Percentiles rank a stretch among this genome's conserved stretches.
These are phyloP conservation scores for Phytophthora palmivora DNA, from an alignment of 352 stramenopile species.

Conservation along the genomic window DNA sequence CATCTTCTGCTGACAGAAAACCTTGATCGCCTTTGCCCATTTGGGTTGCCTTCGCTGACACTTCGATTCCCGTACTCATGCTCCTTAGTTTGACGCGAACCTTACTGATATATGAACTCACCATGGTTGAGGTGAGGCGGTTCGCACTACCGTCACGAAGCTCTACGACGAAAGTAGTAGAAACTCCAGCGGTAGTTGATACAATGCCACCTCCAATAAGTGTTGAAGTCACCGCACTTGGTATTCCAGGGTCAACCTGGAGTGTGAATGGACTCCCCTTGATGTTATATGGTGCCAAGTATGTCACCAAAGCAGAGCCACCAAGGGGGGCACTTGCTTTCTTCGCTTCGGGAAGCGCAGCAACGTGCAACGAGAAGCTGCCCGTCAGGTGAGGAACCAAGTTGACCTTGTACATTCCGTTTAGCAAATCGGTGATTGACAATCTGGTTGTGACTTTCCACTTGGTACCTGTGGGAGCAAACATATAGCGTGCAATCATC, in stretches of 20 bases:
- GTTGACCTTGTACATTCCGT: conserved; percentile 53
- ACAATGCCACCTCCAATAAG: conserved; percentile 40
- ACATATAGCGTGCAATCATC: conserved; percentile 49
- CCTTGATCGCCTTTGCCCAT: conserved; percentile 13
- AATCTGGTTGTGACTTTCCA: conserved; percentile 18
- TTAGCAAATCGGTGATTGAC: conserved; percentile 39
- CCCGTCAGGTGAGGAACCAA: conserved; percentile 46
- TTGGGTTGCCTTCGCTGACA: conserved; percentile 8
- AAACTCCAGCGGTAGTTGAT: conserved; percentile 42
- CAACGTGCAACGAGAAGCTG: conserved; percentile 50
- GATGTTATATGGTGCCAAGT: conserved; percentile 50
- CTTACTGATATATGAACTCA: background rate
- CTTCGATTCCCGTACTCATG: conserved; percentile 9
- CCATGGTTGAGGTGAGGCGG: conserved; percentile 24
- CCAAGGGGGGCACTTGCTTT: conserved; percentile 22
- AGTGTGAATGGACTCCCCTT: conserved; percentile 53
- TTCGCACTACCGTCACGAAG: conserved; percentile 49
- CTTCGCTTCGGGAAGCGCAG: conserved; percentile 35
- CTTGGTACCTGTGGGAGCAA: conserved; percentile 43
- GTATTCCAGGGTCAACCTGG: conserved; percentile 42
- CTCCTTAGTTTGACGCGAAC: conserved; percentile 22
- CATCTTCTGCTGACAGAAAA: conserved; percentile 13
- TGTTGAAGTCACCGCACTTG: conserved; percentile 41
- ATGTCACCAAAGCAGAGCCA: conserved; percentile 33
- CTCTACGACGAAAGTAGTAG: conserved; percentile 43